These are phyloP conservation scores for Dactylellina cionopaga DNA, from an alignment of 2,329 filamentous ascomycete species.

Conservation along the genomic window DNA sequence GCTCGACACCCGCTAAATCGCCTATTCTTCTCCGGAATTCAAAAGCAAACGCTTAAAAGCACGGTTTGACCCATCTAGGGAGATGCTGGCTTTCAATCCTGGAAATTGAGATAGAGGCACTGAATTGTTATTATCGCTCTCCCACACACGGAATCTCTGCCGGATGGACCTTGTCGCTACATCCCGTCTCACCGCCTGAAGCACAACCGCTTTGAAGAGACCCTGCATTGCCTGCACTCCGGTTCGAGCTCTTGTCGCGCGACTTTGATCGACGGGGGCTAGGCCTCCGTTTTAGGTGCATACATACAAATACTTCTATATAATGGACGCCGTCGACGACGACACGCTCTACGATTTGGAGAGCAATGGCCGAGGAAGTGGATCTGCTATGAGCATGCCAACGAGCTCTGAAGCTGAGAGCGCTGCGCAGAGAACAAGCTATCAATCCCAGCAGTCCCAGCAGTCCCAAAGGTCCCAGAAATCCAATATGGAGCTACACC, in stretches of 20 bases:
- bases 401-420: constrained; percentile 35
- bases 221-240: constrained; percentile 20
- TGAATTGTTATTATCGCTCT: constrained; percentile 32
- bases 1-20: not conserved
- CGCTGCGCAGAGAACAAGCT: constrained; percentile 38
- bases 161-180: constrained; percentile 52
- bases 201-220: constrained; percentile 33
- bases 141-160: constrained; percentile 52
- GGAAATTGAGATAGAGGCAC: constrained; percentile 44
- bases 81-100: constrained; percentile 49
- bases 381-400: constrained; percentile 40
- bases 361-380: constrained; percentile 44
- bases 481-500: constrained; percentile 57
- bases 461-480: constrained; percentile 47
- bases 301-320: constrained; percentile 23
- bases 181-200: constrained; percentile 42
- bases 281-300: constrained; percentile 17
- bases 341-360: constrained; percentile 47
- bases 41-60: constrained; percentile 45
- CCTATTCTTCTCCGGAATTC: not conserved
- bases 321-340: constrained; percentile 49
- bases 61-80: constrained; percentile 31
- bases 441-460: constrained; percentile 51
- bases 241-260: constrained; percentile 19
- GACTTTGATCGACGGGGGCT: constrained; percentile 18